phyloP scores from a whole-genome alignment of 208 protist species.

The Trichomonas gallinae region DNA sequence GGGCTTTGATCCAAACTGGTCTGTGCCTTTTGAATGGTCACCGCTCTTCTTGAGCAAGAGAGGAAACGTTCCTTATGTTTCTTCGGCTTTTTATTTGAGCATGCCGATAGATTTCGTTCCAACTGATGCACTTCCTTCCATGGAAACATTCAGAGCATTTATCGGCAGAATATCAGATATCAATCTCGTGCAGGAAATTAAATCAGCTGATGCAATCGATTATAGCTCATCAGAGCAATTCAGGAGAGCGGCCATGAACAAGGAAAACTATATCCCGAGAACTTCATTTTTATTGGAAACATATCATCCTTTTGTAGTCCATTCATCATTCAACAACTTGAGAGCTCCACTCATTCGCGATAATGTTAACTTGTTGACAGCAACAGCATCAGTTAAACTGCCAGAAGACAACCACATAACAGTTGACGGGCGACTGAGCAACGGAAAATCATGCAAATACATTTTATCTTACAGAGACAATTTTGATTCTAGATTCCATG shows the following conservation, averaged over 20 bases:
- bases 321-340: neutral
- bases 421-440: neutral
- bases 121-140: neutral
- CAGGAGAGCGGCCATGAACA: neutral
- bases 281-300: neutral
- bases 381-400: neutral
- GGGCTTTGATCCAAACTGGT: neutral
- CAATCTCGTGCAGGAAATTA: neutral
- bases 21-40: neutral
- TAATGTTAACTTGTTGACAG: neutral
- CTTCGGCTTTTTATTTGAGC: neutral
- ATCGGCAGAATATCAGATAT: neutral
- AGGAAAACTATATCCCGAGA: neutral
- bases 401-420: neutral
- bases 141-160: neutral
- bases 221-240: neutral
- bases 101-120: neutral
- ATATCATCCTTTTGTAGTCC: neutral
- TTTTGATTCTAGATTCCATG: neutral
- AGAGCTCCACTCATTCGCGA: neutral
- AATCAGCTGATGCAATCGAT: neutral
- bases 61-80: neutral
- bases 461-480: neutral
- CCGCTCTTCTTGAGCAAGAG: neutral
- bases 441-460: neutral